These are phyloP conservation scores for Xerocomellus dryophilus DNA, from an alignment of 768 basidiomycete genomes.

Conservation along the genomic window DNA sequence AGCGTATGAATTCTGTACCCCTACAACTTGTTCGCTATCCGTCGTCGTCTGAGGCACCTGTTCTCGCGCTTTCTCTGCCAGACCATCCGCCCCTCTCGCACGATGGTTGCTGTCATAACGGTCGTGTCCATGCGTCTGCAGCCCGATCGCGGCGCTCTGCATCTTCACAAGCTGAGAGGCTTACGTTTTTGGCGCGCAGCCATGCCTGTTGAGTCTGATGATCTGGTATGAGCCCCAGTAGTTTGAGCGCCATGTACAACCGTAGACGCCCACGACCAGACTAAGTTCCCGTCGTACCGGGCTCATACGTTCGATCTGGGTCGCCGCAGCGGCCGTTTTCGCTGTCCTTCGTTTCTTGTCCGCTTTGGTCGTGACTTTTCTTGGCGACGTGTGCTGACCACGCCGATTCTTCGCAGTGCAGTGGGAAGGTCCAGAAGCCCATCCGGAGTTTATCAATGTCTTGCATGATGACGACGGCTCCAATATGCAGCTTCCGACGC, in stretches of 20 bases:
- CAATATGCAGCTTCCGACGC: conserved; percentile 21
- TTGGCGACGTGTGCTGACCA: conserved; percentile 28
- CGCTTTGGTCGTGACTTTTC: conserved; percentile 14
- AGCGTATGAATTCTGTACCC: conserved; percentile 36
- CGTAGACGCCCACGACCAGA: conserved; percentile 24
- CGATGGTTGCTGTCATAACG: conserved; percentile 33
- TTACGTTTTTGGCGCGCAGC: conserved; percentile 36
- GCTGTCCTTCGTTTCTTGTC: conserved; percentile 10
- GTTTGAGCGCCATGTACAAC: conserved; percentile 29
- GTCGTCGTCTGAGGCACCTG: conserved; percentile 32
- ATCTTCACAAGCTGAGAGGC: conserved; percentile 34
- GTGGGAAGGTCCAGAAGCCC: conserved; percentile 66
- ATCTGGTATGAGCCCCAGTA: conserved; percentile 34
- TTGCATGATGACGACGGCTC: conserved; percentile 20
- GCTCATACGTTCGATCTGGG: not conserved
- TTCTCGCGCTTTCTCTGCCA: conserved; percentile 32
- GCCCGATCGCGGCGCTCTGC: conserved; percentile 22
- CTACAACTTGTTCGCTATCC: conserved; percentile 35
- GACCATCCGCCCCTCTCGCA: conserved; percentile 31
- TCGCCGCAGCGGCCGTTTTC: not conserved
- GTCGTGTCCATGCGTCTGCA: conserved; percentile 29
- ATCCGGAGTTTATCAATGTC: conserved; percentile 42
- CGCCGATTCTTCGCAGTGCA: conserved; percentile 47
- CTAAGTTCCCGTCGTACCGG: conserved; percentile 12
- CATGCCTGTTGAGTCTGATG: conserved; percentile 36